Evolutionary conservation across 495 filamentous ascomycete species (phyloP).

Genomic region (Penicillium silybi): DNA sequence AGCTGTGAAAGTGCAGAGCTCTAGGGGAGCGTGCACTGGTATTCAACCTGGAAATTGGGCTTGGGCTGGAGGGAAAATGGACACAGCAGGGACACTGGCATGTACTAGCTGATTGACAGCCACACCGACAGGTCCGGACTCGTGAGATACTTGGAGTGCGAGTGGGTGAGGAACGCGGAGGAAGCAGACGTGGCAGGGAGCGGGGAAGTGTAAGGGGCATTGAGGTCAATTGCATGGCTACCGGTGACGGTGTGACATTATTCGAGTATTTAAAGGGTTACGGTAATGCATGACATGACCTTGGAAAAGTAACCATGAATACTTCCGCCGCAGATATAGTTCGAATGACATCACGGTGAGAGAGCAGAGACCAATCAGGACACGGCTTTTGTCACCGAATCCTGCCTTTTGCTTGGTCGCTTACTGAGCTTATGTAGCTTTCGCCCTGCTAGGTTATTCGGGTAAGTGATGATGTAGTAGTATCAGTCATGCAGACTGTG

Average conservation of each 20-base stretch:
- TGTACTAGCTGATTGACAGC: conserved; percentile 7
- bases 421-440: neutral
- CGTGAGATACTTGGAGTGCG: neutral
- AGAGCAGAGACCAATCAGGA: neutral
- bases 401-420: neutral
- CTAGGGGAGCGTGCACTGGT: too few species aligned
- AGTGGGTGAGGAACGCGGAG: conserved; percentile 5
- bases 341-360: conserved; percentile 8
- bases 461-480: neutral
- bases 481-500: too few species aligned
- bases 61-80: too few species aligned
- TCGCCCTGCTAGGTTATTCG: neutral
- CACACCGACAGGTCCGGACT: conserved; percentile 18
- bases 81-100: conserved; percentile 24
- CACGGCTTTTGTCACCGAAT: neutral
- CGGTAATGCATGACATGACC: neutral
- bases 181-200: neutral
- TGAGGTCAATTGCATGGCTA: neutral
- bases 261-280: neutral
- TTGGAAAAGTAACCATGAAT: too few species aligned
- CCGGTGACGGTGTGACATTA: neutral
- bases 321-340: too few species aligned
- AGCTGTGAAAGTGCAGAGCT: neutral
- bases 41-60: neutral
- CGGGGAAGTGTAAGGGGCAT: conserved; percentile 21